A percentile compares a stretch with the other conserved stretches of the same genome.
These are phyloP conservation scores for Scortechinia acanthostroma DNA, from an alignment of 2,329 filamentous ascomycete species.

Conservation along the genomic window DNA sequence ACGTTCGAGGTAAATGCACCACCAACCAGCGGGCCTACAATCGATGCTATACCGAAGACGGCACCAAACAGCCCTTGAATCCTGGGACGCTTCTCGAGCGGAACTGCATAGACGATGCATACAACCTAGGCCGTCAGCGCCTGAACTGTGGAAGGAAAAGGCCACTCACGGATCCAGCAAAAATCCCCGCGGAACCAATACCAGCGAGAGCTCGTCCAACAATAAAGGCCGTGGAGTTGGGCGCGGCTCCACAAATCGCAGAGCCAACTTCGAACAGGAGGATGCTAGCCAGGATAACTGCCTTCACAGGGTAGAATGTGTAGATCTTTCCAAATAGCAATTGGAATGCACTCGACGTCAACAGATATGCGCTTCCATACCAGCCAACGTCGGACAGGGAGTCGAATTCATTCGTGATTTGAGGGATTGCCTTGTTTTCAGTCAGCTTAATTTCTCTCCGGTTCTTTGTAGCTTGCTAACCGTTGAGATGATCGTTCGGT, in stretches of 20 bases:
- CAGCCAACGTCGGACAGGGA: slow-evolving; percentile 23
- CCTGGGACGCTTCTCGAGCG: slow-evolving; percentile 19
- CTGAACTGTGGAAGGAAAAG: slow-evolving; percentile 9
- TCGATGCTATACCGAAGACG: slow-evolving; percentile 22
- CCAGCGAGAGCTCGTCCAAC: slow-evolving; percentile 29
- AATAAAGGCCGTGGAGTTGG: slow-evolving; percentile 27
- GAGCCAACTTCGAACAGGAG: slow-evolving; percentile 27
- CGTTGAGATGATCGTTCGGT: slow-evolving; percentile 4
- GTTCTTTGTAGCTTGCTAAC: background rate
- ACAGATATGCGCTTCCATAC: slow-evolving; percentile 25
- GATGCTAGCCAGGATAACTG: slow-evolving; percentile 18
- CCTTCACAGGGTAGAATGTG: slow-evolving; percentile 24
- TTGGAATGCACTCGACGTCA: slow-evolving; percentile 26
- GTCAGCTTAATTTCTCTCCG: background rate
- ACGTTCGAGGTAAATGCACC: slow-evolving; percentile 25
- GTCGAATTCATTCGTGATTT: slow-evolving; percentile 26
- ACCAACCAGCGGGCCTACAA: slow-evolving; percentile 25
- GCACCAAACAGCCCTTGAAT: slow-evolving; percentile 24
- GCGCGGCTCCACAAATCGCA: slow-evolving; percentile 28
- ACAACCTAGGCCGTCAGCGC: slow-evolving; percentile 11
- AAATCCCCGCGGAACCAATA: slow-evolving; percentile 26
- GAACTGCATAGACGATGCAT: slow-evolving; percentile 21
- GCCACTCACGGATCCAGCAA: slow-evolving; percentile 21
- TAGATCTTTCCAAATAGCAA: slow-evolving; percentile 29
- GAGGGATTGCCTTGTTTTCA: slow-evolving; percentile 21